These are phyloP conservation scores for Taiozyma sp. DNA, from an alignment of 1,139 yeast genomes.

Conservation along the genomic window DNA sequence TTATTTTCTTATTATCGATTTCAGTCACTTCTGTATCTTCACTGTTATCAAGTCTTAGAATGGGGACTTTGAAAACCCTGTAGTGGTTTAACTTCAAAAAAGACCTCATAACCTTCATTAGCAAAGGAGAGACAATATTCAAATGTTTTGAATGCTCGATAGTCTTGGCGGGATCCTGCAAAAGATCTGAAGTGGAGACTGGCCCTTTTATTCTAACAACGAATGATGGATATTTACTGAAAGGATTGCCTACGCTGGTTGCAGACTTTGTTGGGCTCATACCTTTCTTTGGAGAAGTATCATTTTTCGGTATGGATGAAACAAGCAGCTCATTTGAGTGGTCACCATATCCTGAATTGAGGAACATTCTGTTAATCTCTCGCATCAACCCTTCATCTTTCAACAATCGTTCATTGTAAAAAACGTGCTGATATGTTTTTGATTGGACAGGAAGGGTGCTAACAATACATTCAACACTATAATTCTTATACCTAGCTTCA, in stretches of 20 bases:
- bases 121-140: slow-evolving; percentile 28
- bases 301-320: slow-evolving; percentile 11
- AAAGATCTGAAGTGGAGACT: slow-evolving; percentile 30
- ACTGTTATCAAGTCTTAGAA: neutral
- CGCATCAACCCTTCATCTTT: slow-evolving; percentile 25
- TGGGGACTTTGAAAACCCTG: neutral
- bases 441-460: slow-evolving; percentile 30
- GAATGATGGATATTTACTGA: slow-evolving; percentile 33
- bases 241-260: slow-evolving; percentile 27
- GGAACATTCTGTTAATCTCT: slow-evolving; percentile 29
- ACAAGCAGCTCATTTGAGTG: slow-evolving; percentile 7
- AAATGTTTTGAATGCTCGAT: slow-evolving; percentile 27
- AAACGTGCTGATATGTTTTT: slow-evolving; percentile 41
- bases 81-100: slow-evolving; percentile 29
- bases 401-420: slow-evolving; percentile 38
- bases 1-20: neutral
- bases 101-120: slow-evolving; percentile 27
- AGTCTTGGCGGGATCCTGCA: slow-evolving; percentile 40
- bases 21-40: neutral
- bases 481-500: slow-evolving; percentile 24
- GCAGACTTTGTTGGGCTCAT: slow-evolving; percentile 13
- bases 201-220: slow-evolving; percentile 34
- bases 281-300: slow-evolving; percentile 20
- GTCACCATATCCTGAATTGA: slow-evolving; percentile 23
- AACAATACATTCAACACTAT: slow-evolving; percentile 28